Evolutionary conservation across 495 filamentous ascomycete species (phyloP).

Genomic region (Pyrenula aspistea): DNA sequence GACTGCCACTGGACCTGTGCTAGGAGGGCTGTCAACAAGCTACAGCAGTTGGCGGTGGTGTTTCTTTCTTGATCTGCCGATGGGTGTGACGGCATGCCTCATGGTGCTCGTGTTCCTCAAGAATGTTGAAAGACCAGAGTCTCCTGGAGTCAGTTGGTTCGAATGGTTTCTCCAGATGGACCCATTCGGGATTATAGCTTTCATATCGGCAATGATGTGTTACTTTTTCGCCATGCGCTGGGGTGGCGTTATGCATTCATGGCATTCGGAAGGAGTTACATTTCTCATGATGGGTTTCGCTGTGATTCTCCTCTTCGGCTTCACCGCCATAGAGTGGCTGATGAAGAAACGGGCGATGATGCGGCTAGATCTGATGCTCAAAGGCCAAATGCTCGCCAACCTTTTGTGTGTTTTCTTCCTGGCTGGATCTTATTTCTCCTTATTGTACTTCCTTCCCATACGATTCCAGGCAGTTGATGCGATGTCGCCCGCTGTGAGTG

Average conservation of each 20-base stretch:
- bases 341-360: slow-evolving; percentile 53
- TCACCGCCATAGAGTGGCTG: slow-evolving; percentile 10
- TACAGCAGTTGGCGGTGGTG: slow-evolving; percentile 61
- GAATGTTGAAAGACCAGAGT: slow-evolving; percentile 8
- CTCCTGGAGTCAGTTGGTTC: slow-evolving; percentile 11
- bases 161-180: background rate
- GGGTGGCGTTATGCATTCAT: slow-evolving; percentile 41
- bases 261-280: slow-evolving; percentile 27
- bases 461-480: background rate
- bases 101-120: slow-evolving; percentile 32
- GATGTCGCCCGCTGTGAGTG: background rate
- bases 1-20: slow-evolving; percentile 14
- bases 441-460: background rate
- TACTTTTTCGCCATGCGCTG: slow-evolving; percentile 51
- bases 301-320: slow-evolving; percentile 9
- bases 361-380: slow-evolving; percentile 48
- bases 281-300: slow-evolving; percentile 23
- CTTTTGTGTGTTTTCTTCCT: slow-evolving; percentile 11
- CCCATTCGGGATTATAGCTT: slow-evolving; percentile 34
- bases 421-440: slow-evolving; percentile 6
- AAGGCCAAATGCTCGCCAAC: slow-evolving; percentile 42
- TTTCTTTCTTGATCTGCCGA: slow-evolving; percentile 49
- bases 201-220: slow-evolving; percentile 40
- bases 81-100: slow-evolving; percentile 25
- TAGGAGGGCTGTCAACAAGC: slow-evolving; percentile 36